A percentile compares a stretch with the other conserved stretches of the same genome.
These are phyloP conservation scores for Cucurbita moschata DNA, from an alignment of 306 rosid species.

Conservation along the genomic window DNA sequence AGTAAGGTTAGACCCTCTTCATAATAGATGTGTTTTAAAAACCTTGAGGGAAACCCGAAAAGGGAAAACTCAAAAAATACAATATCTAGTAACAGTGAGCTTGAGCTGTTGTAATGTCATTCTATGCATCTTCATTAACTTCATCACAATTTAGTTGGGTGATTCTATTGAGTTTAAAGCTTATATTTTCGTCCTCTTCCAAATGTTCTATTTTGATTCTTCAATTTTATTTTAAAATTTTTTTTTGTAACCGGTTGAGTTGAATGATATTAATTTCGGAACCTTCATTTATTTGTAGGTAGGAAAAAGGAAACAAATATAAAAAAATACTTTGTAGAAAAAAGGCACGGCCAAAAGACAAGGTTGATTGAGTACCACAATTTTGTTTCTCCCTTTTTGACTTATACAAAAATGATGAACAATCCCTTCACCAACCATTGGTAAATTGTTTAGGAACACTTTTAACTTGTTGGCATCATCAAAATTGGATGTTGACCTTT, in stretches of 20 bases:
- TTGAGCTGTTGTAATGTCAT: neutral
- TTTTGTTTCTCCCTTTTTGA: neutral
- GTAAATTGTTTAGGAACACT: neutral
- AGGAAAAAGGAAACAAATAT: neutral
- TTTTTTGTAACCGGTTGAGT: no score
- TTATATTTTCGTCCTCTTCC: no score
- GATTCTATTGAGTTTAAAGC: no score
- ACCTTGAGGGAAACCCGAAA: no score
- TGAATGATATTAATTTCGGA: neutral
- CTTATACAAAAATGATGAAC: neutral
- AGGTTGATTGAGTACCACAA: constrained; percentile 1
- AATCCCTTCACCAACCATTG: neutral
- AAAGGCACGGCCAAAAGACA: neutral
- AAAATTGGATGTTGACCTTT: neutral
- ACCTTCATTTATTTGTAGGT: neutral
- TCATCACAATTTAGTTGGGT: neutral
- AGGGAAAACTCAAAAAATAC: no score
- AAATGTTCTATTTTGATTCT: neutral
- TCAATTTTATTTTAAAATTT: no score
- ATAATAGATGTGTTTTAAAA: no score
- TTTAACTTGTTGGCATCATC: neutral
- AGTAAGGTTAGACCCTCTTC: no score
- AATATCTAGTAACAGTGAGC: no score
- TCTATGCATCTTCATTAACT: neutral
- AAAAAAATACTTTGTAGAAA: neutral